Conservation (phyloP, 495 filamentous ascomycete genomes). For the Extremus antarcticus region DNA sequence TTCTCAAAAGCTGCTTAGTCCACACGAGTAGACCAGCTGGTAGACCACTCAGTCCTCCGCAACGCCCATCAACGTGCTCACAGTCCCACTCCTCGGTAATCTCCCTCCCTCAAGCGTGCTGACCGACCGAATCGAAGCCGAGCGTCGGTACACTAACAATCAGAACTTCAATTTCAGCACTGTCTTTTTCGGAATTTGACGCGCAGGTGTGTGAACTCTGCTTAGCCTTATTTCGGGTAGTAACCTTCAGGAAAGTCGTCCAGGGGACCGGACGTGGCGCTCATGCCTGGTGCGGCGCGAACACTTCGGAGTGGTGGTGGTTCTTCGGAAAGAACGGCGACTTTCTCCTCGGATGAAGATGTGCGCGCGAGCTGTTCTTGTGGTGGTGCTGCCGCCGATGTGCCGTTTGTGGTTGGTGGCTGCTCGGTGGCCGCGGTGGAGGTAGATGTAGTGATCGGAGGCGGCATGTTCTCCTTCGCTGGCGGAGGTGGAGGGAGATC, state of each 20-base stretch:
- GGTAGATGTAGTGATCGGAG: background rate
- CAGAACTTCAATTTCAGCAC: background rate
- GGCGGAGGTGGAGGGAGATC: background rate
- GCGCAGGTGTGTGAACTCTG: too few species aligned
- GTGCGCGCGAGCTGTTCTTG: background rate
- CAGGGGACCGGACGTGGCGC: slow-evolving; percentile 22
- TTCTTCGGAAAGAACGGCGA: background rate
- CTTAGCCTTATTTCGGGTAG: background rate
- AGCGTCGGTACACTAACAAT: background rate
- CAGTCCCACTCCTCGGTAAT: background rate
- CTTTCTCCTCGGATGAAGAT: background rate
- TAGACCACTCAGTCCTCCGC: background rate
- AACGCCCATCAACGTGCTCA: background rate
- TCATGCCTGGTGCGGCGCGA: slow-evolving; percentile 20
- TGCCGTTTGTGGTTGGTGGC: background rate
- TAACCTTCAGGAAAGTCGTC: slow-evolving; percentile 22
- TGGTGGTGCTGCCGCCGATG: background rate
- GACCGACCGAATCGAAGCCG: background rate
- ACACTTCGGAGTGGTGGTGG: background rate
- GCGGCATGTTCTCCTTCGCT: background rate
- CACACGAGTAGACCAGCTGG: too few species aligned
- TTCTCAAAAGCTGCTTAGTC: too few species aligned
- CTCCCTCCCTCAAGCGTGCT: background rate
- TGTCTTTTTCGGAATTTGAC: too few species aligned
- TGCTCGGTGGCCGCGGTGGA: background rate